Base-by-base conservation (phyloP, 805 yeast genomes). In the Candida andamanensis region DNA sequence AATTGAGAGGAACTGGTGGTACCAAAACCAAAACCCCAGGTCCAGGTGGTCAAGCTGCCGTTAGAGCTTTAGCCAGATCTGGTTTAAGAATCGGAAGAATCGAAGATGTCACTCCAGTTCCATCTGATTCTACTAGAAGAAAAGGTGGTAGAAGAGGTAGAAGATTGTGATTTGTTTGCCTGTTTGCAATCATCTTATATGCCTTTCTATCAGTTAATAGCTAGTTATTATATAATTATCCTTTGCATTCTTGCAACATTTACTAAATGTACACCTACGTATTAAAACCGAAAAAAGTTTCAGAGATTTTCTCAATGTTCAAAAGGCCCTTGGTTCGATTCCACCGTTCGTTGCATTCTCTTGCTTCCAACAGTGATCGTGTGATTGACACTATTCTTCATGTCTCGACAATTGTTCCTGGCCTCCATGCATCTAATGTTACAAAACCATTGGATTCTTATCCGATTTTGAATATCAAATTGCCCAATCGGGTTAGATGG, bases 91-190 rank as follows among this genome's bases (percentile, higher is more conserved):
- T 92, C 55, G 99, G 99, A 62, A 87, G 99, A 76, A 92, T 92
- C 59, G 99, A 94, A 80, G 99, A 92, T 72, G 98, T 92, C 56
- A 92, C 99, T 57, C 98, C 98, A 72, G 89, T 92, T 61, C 99
- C 99, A 72, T 92, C 98, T 56, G 99, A 92, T 75, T 89, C 97
- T 62, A 94, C 98, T 72, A 92, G 99, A 84, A 85, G 90, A 86
- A 94, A 92, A 95, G 98, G 98, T 86, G 99, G 99, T 85, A 92
- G 98, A 80, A 89, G 99, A 82, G 99, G 99, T 90, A 90, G 98
- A 83, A 87, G 99, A 85, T 83, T 89, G 75, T 85, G 72, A 74
- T 54, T 54, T 26, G 28, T 30, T 29, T 32, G 20, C 17, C 20
- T 26, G 31, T 26, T 29, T 19, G 10, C 8, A 19, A 19, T 8